phyloP scores from a whole-genome alignment of 805 yeast genomes.

The Cyberlindnera euphorbiae region DNA sequence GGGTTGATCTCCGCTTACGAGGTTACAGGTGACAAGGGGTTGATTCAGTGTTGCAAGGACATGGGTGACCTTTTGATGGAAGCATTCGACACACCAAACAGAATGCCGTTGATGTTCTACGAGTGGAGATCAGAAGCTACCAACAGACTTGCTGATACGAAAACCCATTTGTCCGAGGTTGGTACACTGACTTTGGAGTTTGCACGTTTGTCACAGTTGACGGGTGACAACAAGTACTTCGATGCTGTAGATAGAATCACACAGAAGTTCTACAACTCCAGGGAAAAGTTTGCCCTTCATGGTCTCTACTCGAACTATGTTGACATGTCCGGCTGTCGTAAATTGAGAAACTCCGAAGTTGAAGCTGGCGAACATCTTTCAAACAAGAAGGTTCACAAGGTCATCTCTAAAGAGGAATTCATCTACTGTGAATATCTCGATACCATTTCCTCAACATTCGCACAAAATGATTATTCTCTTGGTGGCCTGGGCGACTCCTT shows the following conservation, averaged over 20 bases:
- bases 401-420: conserved; percentile 28
- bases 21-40: conserved; percentile 32
- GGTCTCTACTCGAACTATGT: conserved; percentile 40
- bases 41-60: conserved; percentile 37
- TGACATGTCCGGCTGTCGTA: conserved; percentile 49
- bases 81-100: conserved; percentile 56
- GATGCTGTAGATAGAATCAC: conserved; percentile 45
- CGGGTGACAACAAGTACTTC: conserved; percentile 43
- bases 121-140: conserved; percentile 35
- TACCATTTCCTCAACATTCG: conserved; percentile 14
- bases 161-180: conserved; percentile 39
- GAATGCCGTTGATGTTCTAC: conserved; percentile 45
- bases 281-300: conserved; percentile 32
- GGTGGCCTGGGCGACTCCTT: conserved; percentile 43
- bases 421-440: conserved; percentile 31
- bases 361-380: conserved; percentile 30
- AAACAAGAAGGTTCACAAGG: conserved; percentile 33
- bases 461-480: conserved; percentile 26
- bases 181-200: conserved; percentile 50
- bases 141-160: conserved; percentile 34
- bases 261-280: conserved; percentile 31
- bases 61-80: conserved; percentile 46
- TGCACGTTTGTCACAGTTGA: conserved; percentile 45
- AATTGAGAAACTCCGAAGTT: conserved; percentile 27
- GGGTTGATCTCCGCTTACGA: conserved; percentile 52